phyloP scores from a whole-genome alignment of 1,139 yeast species.

The Geotrichum aggregatum region DNA sequence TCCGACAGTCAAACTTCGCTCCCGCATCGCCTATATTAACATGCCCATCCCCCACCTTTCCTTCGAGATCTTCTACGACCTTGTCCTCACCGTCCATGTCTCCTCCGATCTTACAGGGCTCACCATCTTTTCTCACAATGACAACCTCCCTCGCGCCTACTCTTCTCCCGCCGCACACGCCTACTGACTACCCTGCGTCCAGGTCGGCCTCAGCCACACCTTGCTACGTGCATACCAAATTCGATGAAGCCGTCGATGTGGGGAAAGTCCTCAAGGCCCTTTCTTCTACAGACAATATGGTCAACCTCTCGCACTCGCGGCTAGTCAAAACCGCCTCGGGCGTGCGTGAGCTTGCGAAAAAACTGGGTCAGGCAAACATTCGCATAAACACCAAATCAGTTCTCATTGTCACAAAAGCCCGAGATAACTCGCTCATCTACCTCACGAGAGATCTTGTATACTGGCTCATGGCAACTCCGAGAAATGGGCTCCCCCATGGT shows the following conservation, averaged over 20 bases:
- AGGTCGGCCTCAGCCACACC: constrained; percentile 8
- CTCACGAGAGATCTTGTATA: constrained; percentile 73
- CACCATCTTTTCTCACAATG: not conserved
- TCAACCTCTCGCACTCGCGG: constrained; percentile 26
- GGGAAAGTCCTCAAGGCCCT: constrained; percentile 26
- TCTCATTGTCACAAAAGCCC: constrained; percentile 81
- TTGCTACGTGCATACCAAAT: constrained; percentile 27
- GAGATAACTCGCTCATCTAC: constrained; percentile 71
- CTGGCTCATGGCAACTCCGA: constrained; percentile 51
- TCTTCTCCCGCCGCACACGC: not conserved
- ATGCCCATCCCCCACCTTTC: too few relatives aligned
- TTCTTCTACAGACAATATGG: constrained; percentile 22
- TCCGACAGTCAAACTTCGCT: too few relatives aligned
- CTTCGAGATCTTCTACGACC: too few relatives aligned
- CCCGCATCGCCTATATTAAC: constrained; percentile 4
- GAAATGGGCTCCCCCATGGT: constrained; percentile 34
- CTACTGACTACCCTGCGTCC: too few relatives aligned
- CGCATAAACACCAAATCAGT: constrained; percentile 65
- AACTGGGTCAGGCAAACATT: constrained; percentile 68
- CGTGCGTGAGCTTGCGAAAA: constrained; percentile 72
- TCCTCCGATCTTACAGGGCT: not conserved
- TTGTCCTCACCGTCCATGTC: not conserved
- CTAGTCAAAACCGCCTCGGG: constrained; percentile 76
- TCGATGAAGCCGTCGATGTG: constrained; percentile 30
- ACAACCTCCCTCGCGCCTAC: not conserved